Evolutionary conservation across 768 basidiomycete genomes (phyloP), one percentile per base, ranked within the genome.

Genomic region (Russula sp.): DNA sequence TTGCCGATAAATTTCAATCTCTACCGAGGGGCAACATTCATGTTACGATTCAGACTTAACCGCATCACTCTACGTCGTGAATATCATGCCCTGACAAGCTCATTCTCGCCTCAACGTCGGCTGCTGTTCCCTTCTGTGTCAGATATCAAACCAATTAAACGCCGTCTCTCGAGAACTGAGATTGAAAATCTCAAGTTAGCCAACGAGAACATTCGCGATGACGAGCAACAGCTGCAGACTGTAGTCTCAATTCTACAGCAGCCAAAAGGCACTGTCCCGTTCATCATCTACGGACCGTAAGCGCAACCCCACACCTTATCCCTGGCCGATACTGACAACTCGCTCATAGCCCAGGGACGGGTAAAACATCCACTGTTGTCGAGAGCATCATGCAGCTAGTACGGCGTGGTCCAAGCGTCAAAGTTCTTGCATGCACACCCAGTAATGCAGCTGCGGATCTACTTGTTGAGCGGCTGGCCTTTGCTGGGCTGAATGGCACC

Each of bases 221-320:
- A 88, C 69, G 59, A 69, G 0, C 74, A 77, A 39, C 84, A 86
- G 64, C 65, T 79, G 8, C 75, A 76, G 59, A 80, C 83, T 4
- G 0, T 86, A 0, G 67, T 71, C 3, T 76, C 80, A 0, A 82
- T 86, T 48, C 69, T 78, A 6, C 66, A 72, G 37, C 77, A 75
- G 34, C 70, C 74, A 18, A 73, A 76, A 0, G 83, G 85, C 0
- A 77, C 79, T 7, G 70, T 76, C 1, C 85, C 85, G 0, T 86
- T 87, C 67, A 71, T 84, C 22, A 73, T 87, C 18, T 86, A 83
- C 70, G 85, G 85, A 18, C 85, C 84, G 82, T 84, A 70, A 71
- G 84, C 73, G 1, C 2, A 35, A 31, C n/a, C 13, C 10, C 14
- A 31, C 27, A 37, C 4, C 37, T 44, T 39, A n/a, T 39, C 11